phyloP scores from a whole-genome alignment of 768 basidiomycete species.

The Panaeolus papilionaceus region DNA sequence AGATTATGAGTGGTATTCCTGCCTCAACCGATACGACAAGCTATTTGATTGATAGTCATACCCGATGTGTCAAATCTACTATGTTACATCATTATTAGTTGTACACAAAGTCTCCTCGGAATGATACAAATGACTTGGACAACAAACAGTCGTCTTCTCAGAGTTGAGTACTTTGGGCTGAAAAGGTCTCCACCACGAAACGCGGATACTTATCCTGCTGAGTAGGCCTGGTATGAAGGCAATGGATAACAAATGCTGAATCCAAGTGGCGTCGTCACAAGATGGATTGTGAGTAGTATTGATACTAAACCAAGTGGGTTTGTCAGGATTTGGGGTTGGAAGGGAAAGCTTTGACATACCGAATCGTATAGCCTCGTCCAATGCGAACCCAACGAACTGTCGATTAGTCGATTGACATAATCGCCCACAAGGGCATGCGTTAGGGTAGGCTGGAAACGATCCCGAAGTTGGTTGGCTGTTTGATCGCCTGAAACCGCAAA shows the following conservation, averaged over 20 bases:
- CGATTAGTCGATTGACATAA: constrained; percentile 88
- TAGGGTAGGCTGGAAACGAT: constrained; percentile 91
- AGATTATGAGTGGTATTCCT: constrained; percentile 92
- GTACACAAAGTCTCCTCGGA: not conserved
- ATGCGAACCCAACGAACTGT: constrained; percentile 88
- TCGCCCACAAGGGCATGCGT: constrained; percentile 87
- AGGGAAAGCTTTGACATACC: constrained; percentile 46
- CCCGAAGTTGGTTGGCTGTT: constrained; percentile 86
- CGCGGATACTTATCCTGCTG: not conserved
- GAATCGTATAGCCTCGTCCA: constrained; percentile 98
- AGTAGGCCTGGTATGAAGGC: not conserved
- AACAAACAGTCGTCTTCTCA: not conserved
- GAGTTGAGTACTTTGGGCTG: not conserved
- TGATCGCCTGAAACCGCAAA: constrained; percentile 91
- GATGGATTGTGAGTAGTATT: constrained; percentile 94
- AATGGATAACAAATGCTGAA: not conserved
- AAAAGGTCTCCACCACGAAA: not conserved
- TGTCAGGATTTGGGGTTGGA: not conserved
- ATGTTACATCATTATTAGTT: constrained; percentile 9
- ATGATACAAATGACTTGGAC: not conserved
- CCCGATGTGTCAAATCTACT: not conserved
- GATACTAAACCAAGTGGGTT: constrained; percentile 60
- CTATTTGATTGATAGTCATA: constrained; percentile 45
- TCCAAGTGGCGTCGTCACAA: constrained; percentile 43
- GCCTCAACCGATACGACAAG: constrained; percentile 76